Evolutionary conservation across 495 filamentous ascomycete genomes (phyloP).

Genomic region (Penicillium argentinense): DNA sequence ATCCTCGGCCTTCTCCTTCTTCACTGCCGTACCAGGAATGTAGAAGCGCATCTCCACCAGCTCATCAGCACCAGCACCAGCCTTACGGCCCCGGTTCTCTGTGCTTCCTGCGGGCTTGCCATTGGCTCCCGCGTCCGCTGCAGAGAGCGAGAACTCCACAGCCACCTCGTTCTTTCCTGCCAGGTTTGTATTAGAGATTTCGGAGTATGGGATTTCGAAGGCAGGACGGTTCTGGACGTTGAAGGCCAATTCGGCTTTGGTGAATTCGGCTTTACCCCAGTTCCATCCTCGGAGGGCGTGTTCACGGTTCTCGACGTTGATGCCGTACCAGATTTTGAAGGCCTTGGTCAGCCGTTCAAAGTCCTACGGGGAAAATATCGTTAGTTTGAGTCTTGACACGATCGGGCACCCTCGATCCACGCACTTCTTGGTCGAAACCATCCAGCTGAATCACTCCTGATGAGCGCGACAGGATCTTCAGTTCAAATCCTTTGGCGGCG

Average conservation of each 20-base stretch:
- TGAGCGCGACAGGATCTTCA: slow-evolving; percentile 82
- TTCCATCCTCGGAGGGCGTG: slow-evolving; percentile 98
- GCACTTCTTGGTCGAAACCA: slow-evolving; percentile 88
- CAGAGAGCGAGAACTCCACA: slow-evolving; percentile 79
- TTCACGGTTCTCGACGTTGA: slow-evolving; percentile 87
- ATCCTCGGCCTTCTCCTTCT: slow-evolving; percentile 76
- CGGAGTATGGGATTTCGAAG: slow-evolving; percentile 96
- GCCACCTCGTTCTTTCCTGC: slow-evolving; percentile 98
- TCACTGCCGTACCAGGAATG: slow-evolving; percentile 86
- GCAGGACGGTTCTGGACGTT: slow-evolving; percentile 96
- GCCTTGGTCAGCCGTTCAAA: slow-evolving; percentile 84
- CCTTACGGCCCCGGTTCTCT: slow-evolving; percentile 80
- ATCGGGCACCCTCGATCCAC: slow-evolving; percentile 6
- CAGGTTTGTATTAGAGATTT: slow-evolving; percentile 96
- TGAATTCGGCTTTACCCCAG: slow-evolving; percentile 98
- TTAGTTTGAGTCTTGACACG: neutral
- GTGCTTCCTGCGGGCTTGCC: slow-evolving; percentile 72
- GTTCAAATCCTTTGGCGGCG: slow-evolving; percentile 86
- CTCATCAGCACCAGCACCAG: slow-evolving; percentile 83
- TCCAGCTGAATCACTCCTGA: slow-evolving; percentile 90
- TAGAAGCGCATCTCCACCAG: slow-evolving; percentile 99
- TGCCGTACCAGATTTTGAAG: slow-evolving; percentile 95
- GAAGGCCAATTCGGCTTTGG: slow-evolving; percentile 91
- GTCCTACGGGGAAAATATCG: slow-evolving; percentile 55
- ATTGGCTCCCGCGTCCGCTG: slow-evolving; percentile 66